phyloP scores from a whole-genome alignment of 768 basidiomycete species.

The Phylloporus arenicola region DNA sequence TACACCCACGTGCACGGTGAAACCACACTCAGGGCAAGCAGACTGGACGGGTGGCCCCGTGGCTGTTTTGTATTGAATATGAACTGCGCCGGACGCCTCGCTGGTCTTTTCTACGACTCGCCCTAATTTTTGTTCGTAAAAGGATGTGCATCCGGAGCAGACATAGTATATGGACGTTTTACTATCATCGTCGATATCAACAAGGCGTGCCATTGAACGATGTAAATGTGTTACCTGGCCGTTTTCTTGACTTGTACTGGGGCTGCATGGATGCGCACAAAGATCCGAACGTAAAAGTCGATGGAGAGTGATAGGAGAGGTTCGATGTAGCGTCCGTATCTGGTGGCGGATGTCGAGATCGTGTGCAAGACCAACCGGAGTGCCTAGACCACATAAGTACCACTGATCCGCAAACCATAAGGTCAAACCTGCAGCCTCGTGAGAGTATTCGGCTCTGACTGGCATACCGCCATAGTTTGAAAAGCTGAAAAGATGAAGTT shows the following conservation, averaged over 20 bases:
- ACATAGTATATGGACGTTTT: conserved; percentile 83
- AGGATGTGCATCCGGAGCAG: conserved; percentile 79
- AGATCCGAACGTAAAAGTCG: conserved; percentile 94
- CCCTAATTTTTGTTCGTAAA: conserved; percentile 83
- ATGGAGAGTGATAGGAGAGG: conserved; percentile 89
- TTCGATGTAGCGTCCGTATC: conserved; percentile 89
- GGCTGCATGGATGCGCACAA: conserved; percentile 69
- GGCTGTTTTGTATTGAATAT: conserved; percentile 65
- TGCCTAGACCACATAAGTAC: conserved; percentile 45
- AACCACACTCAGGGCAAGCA: conserved; percentile 80
- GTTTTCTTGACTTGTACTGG: conserved; percentile 82
- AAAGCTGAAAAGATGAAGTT: conserved; percentile 49
- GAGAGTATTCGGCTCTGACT: conserved; percentile 85
- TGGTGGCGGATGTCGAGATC: conserved; percentile 78
- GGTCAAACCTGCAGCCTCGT: conserved; percentile 70
- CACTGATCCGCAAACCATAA: background rate
- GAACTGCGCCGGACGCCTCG: conserved; percentile 50
- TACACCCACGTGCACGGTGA: conserved; percentile 57
- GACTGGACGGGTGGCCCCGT: conserved; percentile 60
- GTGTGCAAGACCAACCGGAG: conserved; percentile 87
- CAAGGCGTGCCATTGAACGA: background rate
- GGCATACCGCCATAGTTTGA: conserved; percentile 92
- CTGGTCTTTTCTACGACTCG: conserved; percentile 57
- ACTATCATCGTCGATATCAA: conserved; percentile 37
- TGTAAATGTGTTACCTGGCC: conserved; percentile 51